Base-by-base conservation (phyloP, 2,329 filamentous ascomycete species). In the Diaporthe amygdali region DNA sequence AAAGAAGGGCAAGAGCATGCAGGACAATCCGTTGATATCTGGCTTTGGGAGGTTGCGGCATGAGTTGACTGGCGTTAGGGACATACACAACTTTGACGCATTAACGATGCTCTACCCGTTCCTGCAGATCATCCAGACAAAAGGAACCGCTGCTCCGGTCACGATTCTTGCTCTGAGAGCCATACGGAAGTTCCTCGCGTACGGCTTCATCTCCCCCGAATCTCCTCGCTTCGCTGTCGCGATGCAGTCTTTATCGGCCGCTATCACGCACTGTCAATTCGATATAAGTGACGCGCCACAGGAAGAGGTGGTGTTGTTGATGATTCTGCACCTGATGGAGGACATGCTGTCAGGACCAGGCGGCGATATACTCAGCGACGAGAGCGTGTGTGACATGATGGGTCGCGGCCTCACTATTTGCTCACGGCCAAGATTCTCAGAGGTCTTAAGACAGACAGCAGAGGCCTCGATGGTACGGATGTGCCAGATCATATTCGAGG, bases 301-400 rank as follows among this genome's bases (percentile, higher is more conserved):
- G 73, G 96, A 98, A 78, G 96, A 99, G 82, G 95, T 98, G 67
- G 97, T 99, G 17, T 88, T 98, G 68, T 85, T 98, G 69, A 93
- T 97, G 83, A 98, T 99, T 77, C 83, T 99, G 72, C 96, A 97
- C 79, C 88, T 99, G 56, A 99, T 99, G 96, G 96, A 99, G 82
- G 94, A 95, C 78, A 98, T 99, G 93, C 92, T 99, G 77, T 97
- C 95, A 20, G 94, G 96, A 0, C 94, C 95, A 0, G 95, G 96
- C 37, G 96, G 96, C 46, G 93, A 97, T 75, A 90, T 98, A 14
- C 85, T 99, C n/a, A 97, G 96, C 71, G 96, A 99, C 77, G 96
- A 98, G 83, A 98, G 96, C 79, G 95, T 99, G 14, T 99, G 97
- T 80, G 95, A 98, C 80, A 98, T 99, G 95, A 98, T 99, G 96